These are phyloP conservation scores for Stemphylium beticola DNA, from an alignment of 2,329 filamentous ascomycete genomes.

Conservation along the genomic window DNA sequence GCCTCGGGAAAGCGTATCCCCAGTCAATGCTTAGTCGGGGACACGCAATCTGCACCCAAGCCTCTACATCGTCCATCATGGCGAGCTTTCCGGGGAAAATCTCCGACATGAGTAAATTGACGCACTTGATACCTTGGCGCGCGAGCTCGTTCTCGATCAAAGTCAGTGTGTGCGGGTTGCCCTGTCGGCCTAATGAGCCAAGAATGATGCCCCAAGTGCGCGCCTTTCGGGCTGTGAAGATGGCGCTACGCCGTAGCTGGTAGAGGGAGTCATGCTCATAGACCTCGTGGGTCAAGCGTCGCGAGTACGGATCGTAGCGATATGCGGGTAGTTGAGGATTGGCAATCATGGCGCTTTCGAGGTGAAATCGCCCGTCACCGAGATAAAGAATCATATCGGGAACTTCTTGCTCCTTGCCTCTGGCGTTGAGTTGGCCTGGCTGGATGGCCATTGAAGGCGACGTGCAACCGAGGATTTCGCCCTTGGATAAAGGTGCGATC, in stretches of 20 bases:
- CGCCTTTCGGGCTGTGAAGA: conserved; percentile 74
- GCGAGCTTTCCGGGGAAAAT: conserved; percentile 96
- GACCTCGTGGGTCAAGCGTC: conserved; percentile 85
- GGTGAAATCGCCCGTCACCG: conserved; percentile 91
- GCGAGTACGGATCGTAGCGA: conserved; percentile 94
- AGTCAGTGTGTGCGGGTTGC: conserved; percentile 89
- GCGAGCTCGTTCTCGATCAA: conserved; percentile 81
- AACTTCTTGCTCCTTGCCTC: conserved; percentile 53
- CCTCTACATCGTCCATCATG: conserved; percentile 91
- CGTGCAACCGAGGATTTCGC: conserved; percentile 97
- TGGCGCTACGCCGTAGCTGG: conserved; percentile 76
- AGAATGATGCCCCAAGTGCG: conserved; percentile 95
- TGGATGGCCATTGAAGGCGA: conserved; percentile 65
- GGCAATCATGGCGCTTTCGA: conserved; percentile 99
- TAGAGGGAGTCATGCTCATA: conserved; percentile 95
- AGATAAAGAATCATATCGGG: conserved; percentile 83
- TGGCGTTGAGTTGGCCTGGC: conserved; percentile 48
- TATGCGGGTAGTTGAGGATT: conserved; percentile 91
- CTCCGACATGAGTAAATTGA: conserved; percentile 88
- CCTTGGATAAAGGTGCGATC: conserved; percentile 89
- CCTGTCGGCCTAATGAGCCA: conserved; percentile 89
- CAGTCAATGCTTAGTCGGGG: conserved; percentile 97
- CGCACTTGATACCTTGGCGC: conserved; percentile 74
- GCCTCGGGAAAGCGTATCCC: conserved; percentile 93
- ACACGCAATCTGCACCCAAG: conserved; percentile 98